Evolutionary conservation across 805 yeast species (phyloP).

Genomic region (Candida argentea): DNA sequence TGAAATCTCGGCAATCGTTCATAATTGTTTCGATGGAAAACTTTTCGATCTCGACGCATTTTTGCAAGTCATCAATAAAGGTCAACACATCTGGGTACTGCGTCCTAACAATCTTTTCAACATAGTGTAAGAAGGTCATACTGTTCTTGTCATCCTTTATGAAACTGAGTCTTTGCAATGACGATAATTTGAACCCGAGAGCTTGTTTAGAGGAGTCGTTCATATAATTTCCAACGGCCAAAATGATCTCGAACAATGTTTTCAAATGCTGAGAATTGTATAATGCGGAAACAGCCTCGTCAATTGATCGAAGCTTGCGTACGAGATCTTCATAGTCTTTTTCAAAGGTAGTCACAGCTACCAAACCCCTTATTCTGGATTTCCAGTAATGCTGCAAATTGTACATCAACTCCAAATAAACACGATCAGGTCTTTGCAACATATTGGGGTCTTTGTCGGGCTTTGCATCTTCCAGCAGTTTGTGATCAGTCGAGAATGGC

Average conservation of each 20-base stretch:
- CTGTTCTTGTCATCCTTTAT: slow-evolving; percentile 63
- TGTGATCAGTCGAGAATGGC: slow-evolving; percentile 51
- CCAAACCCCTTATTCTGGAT: slow-evolving; percentile 55
- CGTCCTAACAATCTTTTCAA: slow-evolving; percentile 55
- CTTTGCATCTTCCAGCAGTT: slow-evolving; percentile 13
- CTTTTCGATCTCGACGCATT: slow-evolving; percentile 45
- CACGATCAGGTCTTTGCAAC: slow-evolving; percentile 60
- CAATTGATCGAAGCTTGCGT: slow-evolving; percentile 44
- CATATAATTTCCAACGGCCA: slow-evolving; percentile 73
- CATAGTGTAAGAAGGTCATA: slow-evolving; percentile 64
- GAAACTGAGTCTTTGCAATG: slow-evolving; percentile 59
- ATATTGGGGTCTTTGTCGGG: slow-evolving; percentile 48
- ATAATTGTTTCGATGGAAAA: slow-evolving; percentile 54
- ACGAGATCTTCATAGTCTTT: slow-evolving; percentile 57
- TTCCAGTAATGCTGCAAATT: slow-evolving; percentile 66
- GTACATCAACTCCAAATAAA: slow-evolving; percentile 57
- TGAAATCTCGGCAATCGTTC: slow-evolving; percentile 47
- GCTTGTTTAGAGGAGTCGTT: slow-evolving; percentile 61
- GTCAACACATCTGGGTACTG: slow-evolving; percentile 55
- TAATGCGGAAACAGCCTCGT: slow-evolving; percentile 47
- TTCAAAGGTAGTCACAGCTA: slow-evolving; percentile 45
- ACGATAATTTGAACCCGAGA: slow-evolving; percentile 58
- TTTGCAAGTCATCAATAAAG: slow-evolving; percentile 51
- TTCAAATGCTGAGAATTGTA: slow-evolving; percentile 44
- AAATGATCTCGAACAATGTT: slow-evolving; percentile 52